phyloP scores from a whole-genome alignment of 768 basidiomycete genomes.

The Ephemerocybe angulata region DNA sequence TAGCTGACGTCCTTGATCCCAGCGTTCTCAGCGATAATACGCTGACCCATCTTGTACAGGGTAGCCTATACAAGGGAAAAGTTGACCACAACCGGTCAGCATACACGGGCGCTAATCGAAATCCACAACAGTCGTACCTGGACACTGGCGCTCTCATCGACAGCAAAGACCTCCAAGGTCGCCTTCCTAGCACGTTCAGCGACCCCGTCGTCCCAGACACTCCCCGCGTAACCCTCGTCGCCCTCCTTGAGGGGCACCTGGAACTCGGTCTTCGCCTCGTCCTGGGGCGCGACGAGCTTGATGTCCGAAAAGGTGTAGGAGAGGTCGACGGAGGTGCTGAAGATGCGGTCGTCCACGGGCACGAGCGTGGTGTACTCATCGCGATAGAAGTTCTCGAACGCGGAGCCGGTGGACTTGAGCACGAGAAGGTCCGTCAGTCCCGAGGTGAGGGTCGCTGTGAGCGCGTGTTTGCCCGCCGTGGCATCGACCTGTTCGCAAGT shows the following conservation, averaged over 20 bases:
- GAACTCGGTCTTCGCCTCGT: conserved; percentile 53
- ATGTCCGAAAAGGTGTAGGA: conserved; percentile 60
- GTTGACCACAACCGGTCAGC: background rate
- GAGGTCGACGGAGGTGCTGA: conserved; percentile 84
- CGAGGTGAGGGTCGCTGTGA: conserved; percentile 58
- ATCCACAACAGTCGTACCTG: too few relatives aligned
- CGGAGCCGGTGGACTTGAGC: conserved; percentile 85
- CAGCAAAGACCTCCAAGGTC: conserved; percentile 80
- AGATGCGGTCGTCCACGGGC: conserved; percentile 83
- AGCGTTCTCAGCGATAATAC: conserved; percentile 62
- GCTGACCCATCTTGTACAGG: conserved; percentile 82
- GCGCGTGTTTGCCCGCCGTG: conserved; percentile 54
- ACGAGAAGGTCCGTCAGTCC: conserved; percentile 84
- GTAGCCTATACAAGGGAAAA: conserved; percentile 61
- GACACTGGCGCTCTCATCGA: conserved; percentile 87
- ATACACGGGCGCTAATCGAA: background rate
- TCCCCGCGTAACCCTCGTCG: conserved; percentile 36
- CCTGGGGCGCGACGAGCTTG: conserved; percentile 42
- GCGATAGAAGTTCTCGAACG: conserved; percentile 74
- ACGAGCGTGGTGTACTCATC: conserved; percentile 88
- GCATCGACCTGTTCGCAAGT: conserved; percentile 61
- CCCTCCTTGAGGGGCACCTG: conserved; percentile 32
- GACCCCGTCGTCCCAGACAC: conserved; percentile 55
- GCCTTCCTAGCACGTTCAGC: conserved; percentile 53
- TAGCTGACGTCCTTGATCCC: conserved; percentile 63